These are phyloP conservation scores for Aspergillus transmontanensis DNA, from an alignment of 2,329 filamentous ascomycete genomes.

Conservation along the genomic window DNA sequence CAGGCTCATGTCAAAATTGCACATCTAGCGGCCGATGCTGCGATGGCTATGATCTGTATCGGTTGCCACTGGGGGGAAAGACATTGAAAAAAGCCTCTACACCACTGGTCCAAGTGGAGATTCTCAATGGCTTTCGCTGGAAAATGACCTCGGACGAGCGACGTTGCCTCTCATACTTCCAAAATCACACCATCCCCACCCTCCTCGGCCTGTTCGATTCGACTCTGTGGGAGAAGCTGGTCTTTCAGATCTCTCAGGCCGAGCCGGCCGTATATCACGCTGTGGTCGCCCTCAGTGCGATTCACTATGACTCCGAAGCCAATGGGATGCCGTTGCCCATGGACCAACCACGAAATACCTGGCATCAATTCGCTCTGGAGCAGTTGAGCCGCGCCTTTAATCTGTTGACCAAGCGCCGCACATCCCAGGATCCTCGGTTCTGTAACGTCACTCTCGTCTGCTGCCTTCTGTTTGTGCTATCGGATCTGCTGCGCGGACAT, in stretches of 20 bases:
- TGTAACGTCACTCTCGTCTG: constrained; percentile 2
- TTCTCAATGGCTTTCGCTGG: constrained; percentile 4
- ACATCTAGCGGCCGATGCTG: constrained; percentile 1
- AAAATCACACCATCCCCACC: not conserved
- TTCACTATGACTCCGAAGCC: not conserved
- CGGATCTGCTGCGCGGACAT: not conserved
- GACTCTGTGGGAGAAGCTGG: not conserved
- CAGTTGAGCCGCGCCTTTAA: not conserved
- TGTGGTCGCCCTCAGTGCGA: not conserved
- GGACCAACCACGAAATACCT: not conserved
- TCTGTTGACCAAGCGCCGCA: not conserved
- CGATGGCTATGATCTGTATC: constrained; percentile 6
- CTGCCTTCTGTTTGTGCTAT: constrained; percentile 5
- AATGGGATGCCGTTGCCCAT: not conserved
- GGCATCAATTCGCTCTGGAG: not conserved
- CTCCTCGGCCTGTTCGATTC: constrained; percentile 1
- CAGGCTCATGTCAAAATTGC: not conserved
- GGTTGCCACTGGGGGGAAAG: not conserved
- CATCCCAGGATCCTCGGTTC: not conserved
- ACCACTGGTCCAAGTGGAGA: not conserved
- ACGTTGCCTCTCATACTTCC: constrained; percentile 1
- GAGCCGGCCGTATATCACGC: constrained; percentile 8
- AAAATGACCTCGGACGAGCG: constrained; percentile 8
- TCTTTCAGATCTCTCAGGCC: not conserved
- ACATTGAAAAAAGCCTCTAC: no score